These are phyloP conservation scores for Mallotus japonicus DNA, from an alignment of 441 rosid species.

Conservation along the genomic window DNA sequence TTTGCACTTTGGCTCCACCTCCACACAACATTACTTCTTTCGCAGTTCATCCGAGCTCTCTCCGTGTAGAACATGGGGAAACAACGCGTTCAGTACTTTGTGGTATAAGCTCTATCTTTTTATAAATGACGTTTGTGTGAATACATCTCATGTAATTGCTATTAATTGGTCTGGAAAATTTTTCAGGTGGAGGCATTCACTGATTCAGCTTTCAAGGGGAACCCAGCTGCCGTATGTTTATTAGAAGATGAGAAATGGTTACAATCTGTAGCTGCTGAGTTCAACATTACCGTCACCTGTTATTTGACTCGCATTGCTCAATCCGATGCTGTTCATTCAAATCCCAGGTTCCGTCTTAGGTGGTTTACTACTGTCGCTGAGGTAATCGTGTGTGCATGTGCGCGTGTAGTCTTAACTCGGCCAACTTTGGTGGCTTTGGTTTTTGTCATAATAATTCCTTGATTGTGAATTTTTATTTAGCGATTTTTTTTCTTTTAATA, in stretches of 20 bases:
- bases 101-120: slow-evolving; percentile 33
- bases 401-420: not conserved
- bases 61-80: slow-evolving; percentile 6
- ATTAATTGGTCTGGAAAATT: not conserved
- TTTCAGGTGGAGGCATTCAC: slow-evolving; percentile 77
- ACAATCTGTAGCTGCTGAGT: slow-evolving; percentile 65
- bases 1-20: too few species aligned
- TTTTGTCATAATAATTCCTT: too few species aligned
- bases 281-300: slow-evolving; percentile 59
- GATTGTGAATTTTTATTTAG: too few species aligned
- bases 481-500: too few species aligned
- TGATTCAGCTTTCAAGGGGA: slow-evolving; percentile 66
- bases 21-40: too few species aligned
- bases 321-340: slow-evolving; percentile 9
- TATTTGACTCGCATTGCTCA: slow-evolving; percentile 41
- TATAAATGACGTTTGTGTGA: not conserved
- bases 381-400: slow-evolving; percentile 31
- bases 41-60: too few species aligned
- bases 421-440: too few species aligned
- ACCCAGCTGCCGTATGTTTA: slow-evolving; percentile 71
- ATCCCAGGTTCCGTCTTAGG: slow-evolving; percentile 56
- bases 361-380: slow-evolving; percentile 82
- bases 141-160: not conserved
- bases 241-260: slow-evolving; percentile 61
- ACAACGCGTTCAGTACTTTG: slow-evolving; percentile 40